phyloP scores from a whole-genome alignment of 306 rosid species.

The Malus sylvestris region DNA sequence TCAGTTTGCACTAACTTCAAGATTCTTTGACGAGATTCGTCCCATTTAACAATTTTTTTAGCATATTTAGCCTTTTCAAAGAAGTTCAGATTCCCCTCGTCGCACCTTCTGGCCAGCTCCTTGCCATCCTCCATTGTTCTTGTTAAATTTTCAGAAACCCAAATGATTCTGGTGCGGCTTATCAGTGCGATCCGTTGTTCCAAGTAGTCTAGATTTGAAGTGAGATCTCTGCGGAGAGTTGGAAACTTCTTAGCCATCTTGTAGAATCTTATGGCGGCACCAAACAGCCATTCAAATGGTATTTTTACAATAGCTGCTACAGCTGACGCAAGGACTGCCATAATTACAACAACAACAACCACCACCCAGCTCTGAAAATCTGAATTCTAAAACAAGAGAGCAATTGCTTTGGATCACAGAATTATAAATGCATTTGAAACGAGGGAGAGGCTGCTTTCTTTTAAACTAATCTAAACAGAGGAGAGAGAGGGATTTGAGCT shows the following conservation, averaged over 20 bases:
- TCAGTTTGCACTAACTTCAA: neutral
- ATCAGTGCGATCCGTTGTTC: slow-evolving; percentile 11
- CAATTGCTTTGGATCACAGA: too few relatives aligned
- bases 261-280: neutral
- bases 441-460: too few relatives aligned
- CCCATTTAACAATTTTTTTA: slow-evolving; percentile 26
- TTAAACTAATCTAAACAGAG: too few relatives aligned
- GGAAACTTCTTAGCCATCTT: slow-evolving; percentile 21
- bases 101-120: slow-evolving; percentile 22
- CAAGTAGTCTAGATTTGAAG: slow-evolving; percentile 1
- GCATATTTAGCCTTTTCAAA: neutral
- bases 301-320: neutral
- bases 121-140: slow-evolving; percentile 18
- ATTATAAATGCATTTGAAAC: too few relatives aligned
- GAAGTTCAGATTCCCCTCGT: slow-evolving; percentile 19
- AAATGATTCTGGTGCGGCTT: neutral
- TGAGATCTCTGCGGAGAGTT: slow-evolving; percentile 5
- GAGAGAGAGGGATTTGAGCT: too few relatives aligned
- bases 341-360: neutral
- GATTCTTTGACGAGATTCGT: slow-evolving; percentile 2
- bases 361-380: too few relatives aligned
- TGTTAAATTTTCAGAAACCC: slow-evolving; percentile 9
- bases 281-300: slow-evolving; percentile 10
- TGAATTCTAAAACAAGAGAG: too few relatives aligned
- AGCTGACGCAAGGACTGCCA: neutral